Percentiles rank a stretch among this genome's conserved stretches.
phyloP scores from a whole-genome alignment of 352 stramenopile genomes.

The Globisporangium sylvaticum region DNA sequence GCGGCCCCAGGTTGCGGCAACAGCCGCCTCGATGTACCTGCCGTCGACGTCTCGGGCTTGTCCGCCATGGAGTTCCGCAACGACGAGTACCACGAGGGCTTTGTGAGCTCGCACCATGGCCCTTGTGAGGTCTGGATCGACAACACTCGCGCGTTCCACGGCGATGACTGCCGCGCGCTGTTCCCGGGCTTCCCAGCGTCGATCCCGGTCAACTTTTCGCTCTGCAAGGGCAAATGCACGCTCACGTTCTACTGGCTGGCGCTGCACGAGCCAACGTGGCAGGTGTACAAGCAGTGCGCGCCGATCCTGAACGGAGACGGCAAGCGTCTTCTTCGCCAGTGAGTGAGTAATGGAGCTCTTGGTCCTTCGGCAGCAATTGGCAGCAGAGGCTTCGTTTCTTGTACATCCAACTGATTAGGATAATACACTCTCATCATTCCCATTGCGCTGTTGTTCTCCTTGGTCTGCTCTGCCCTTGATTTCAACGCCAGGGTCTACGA shows the following conservation, averaged over 20 bases:
- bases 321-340: slow-evolving; percentile 6
- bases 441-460: neutral
- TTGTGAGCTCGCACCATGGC: slow-evolving; percentile 32
- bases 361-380: neutral
- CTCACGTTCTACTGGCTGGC: slow-evolving; percentile 27
- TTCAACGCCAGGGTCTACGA: neutral
- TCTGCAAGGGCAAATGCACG: slow-evolving; percentile 19
- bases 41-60: slow-evolving; percentile 23
- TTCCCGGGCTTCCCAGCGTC: slow-evolving; percentile 21
- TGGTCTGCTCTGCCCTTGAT: neutral
- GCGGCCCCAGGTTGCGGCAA: slow-evolving; percentile 26
- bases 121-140: slow-evolving; percentile 43
- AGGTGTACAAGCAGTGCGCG: slow-evolving; percentile 26
- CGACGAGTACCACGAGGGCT: slow-evolving; percentile 30
- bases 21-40: slow-evolving; percentile 27
- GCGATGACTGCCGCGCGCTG: slow-evolving; percentile 30
- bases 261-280: slow-evolving; percentile 19
- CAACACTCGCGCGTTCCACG: slow-evolving; percentile 24
- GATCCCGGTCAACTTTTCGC: slow-evolving; percentile 27
- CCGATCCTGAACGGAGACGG: slow-evolving; percentile 3
- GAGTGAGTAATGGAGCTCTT: neutral
- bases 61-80: slow-evolving; percentile 29
- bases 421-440: neutral
- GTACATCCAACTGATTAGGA: neutral
- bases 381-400: neutral